These are phyloP conservation scores for Plasmodium sp. DNA, from an alignment of 169 alveolate species.

Conservation along the genomic window DNA sequence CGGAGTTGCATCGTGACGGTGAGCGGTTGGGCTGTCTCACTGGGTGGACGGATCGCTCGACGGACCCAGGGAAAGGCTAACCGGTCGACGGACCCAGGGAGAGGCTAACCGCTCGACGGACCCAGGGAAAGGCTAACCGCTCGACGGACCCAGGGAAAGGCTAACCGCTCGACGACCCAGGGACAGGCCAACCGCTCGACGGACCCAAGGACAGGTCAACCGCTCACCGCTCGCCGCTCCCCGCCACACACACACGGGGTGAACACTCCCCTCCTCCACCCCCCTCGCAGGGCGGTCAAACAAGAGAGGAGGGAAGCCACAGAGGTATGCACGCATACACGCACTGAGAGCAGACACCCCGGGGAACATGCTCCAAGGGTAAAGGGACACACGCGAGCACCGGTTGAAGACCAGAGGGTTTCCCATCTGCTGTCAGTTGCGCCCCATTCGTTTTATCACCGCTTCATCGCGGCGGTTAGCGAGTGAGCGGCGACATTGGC, in stretches of 20 bases:
- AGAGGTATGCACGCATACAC: too few species aligned
- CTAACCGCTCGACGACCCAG: background rate
- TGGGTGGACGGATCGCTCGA: background rate
- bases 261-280: background rate
- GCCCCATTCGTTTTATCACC: background rate
- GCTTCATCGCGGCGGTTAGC: background rate
- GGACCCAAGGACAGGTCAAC: too few species aligned
- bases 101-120: background rate
- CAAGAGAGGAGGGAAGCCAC: background rate
- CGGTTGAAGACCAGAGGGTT: background rate
- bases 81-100: background rate
- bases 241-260: background rate
- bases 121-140: background rate
- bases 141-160: background rate
- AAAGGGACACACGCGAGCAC: background rate
- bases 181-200: too few species aligned
- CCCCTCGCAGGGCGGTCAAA: background rate
- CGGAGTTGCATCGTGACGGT: background rate
- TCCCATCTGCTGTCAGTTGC: background rate
- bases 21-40: background rate
- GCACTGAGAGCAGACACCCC: too few species aligned
- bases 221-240: background rate
- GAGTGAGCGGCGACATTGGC: too few species aligned
- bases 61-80: background rate
- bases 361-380: too few species aligned